Evolutionary conservation across 495 filamentous ascomycete species (phyloP).

Genomic region (Neurospora sp.): DNA sequence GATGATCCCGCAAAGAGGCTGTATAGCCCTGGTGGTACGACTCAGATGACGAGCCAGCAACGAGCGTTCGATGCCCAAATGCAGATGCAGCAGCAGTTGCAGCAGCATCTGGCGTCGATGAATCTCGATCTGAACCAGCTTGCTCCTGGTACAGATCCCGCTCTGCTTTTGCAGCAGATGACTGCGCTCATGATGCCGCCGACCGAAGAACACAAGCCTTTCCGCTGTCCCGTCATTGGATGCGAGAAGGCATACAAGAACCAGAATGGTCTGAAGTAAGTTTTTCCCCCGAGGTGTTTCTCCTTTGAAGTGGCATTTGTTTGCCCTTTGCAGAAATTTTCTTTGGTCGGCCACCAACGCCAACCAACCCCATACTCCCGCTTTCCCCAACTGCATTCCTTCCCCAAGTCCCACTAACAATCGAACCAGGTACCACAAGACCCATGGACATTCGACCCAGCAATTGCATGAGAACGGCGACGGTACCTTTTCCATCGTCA

Average conservation of each 20-base stretch:
- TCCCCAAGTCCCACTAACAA: slow-evolving; percentile 24
- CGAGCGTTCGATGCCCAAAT: slow-evolving; percentile 24
- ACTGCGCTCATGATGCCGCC: slow-evolving; percentile 46
- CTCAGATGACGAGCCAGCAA: slow-evolving; percentile 45
- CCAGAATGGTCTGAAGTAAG: slow-evolving; percentile 92
- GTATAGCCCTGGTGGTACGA: slow-evolving; percentile 71
- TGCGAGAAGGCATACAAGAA: slow-evolving; percentile 99
- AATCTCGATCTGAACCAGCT: slow-evolving; percentile 56
- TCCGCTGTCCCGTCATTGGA: slow-evolving; percentile 93
- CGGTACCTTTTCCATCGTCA: slow-evolving; percentile 95
- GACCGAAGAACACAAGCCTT: slow-evolving; percentile 80
- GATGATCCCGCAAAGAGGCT: slow-evolving; percentile 92
- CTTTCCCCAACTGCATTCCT: slow-evolving; percentile 2
- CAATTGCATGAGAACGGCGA: slow-evolving; percentile 91
- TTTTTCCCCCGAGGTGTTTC: slow-evolving; percentile 4
- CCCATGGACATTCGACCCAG: slow-evolving; percentile 91
- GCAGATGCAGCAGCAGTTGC: slow-evolving; percentile 32
- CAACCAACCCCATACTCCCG: slow-evolving; percentile 1
- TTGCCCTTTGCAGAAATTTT: background rate
- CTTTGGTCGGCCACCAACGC: background rate
- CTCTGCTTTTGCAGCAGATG: slow-evolving; percentile 65
- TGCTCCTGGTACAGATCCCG: slow-evolving; percentile 64
- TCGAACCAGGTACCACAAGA: slow-evolving; percentile 53
- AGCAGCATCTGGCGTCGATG: slow-evolving; percentile 55
- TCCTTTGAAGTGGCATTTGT: slow-evolving; percentile 1